phyloP scores from a whole-genome alignment of 768 basidiomycete species.

The Clathrus columnatus region DNA sequence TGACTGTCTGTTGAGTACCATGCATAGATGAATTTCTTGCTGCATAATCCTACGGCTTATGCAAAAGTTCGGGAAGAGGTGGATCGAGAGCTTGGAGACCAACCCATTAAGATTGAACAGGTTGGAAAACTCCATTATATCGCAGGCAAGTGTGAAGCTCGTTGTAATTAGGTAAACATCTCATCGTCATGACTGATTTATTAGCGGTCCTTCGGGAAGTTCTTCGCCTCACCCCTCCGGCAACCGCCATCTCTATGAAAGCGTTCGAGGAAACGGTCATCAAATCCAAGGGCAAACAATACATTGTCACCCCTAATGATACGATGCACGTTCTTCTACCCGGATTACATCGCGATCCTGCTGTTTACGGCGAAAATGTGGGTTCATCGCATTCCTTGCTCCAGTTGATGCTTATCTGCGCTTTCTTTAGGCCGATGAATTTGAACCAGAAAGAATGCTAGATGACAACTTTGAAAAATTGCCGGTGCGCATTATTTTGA shows the following conservation, averaged over 20 bases:
- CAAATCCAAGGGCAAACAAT: conserved; percentile 27
- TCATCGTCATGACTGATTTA: not conserved
- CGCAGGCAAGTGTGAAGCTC: conserved; percentile 21
- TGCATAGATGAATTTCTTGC: conserved; percentile 35
- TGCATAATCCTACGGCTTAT: conserved; percentile 36
- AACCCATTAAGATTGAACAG: conserved; percentile 30
- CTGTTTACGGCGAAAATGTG: conserved; percentile 44
- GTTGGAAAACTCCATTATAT: conserved; percentile 37
- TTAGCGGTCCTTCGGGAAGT: conserved; percentile 27
- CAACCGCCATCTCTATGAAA: conserved; percentile 26
- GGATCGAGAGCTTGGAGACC: conserved; percentile 34
- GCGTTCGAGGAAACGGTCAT: conserved; percentile 31
- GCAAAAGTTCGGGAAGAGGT: conserved; percentile 39
- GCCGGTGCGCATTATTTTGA: conserved; percentile 28
- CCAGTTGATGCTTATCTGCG: not conserved
- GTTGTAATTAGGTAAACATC: not conserved
- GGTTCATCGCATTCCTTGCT: conserved; percentile 13
- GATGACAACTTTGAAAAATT: conserved; percentile 41
- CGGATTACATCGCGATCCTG: conserved; percentile 31
- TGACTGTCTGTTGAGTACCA: conserved; percentile 18
- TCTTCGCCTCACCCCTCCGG: conserved; percentile 32
- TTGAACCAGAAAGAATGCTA: conserved; percentile 41
- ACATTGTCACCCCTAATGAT: conserved; percentile 27
- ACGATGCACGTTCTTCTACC: conserved; percentile 23
- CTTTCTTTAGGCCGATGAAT: conserved; percentile 25